Evolutionary conservation across 1,284 basidiomycete species (phyloP).

Genomic region (Abortiporus biennis): DNA sequence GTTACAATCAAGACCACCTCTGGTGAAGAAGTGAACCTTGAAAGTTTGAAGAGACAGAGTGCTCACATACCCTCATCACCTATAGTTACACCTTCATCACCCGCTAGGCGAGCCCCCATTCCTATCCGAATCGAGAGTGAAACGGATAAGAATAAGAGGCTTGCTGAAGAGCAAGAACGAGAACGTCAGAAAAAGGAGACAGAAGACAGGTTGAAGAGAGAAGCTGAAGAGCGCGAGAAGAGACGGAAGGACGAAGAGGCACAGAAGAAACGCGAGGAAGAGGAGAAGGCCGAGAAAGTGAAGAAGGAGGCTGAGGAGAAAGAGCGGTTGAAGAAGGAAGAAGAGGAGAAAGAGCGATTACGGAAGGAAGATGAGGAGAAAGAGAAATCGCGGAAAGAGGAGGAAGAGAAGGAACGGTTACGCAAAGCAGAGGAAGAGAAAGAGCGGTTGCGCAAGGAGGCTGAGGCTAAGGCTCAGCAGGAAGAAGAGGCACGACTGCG

Average conservation of each 20-base stretch:
- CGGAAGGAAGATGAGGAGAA: conserved; percentile 30
- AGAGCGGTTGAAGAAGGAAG: conserved; percentile 26
- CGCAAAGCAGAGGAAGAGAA: conserved; percentile 25
- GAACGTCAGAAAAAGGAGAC: conserved; percentile 27
- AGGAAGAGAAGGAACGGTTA: conserved; percentile 25
- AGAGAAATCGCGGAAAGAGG: conserved; percentile 26
- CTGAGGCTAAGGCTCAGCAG: conserved; percentile 26
- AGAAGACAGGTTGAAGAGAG: conserved; percentile 22
- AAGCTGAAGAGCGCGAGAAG: conserved; percentile 21
- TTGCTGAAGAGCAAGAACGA: conserved; percentile 33
- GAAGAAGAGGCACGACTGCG: conserved; percentile 28
- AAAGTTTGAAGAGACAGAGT: conserved; percentile 42
- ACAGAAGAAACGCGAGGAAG: conserved; percentile 21
- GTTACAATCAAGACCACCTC: conserved; percentile 50
- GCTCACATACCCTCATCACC: conserved; percentile 28
- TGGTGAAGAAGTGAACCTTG: conserved; percentile 56
- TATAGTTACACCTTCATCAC: conserved; percentile 32
- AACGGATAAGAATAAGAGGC: conserved; percentile 27
- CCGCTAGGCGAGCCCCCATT: conserved; percentile 15
- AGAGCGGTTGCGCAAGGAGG: conserved; percentile 21
- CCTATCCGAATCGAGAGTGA: conserved; percentile 34
- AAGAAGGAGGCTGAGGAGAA: conserved; percentile 26
- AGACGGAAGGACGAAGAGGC: conserved; percentile 18
- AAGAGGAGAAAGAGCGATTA: conserved; percentile 27
- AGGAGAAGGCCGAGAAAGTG: conserved; percentile 19